A percentile compares a stretch with the other conserved stretches of the same genome.
Conservation (phyloP, 2,329 filamentous ascomycete species). For the Trichoderma sp. region DNA sequence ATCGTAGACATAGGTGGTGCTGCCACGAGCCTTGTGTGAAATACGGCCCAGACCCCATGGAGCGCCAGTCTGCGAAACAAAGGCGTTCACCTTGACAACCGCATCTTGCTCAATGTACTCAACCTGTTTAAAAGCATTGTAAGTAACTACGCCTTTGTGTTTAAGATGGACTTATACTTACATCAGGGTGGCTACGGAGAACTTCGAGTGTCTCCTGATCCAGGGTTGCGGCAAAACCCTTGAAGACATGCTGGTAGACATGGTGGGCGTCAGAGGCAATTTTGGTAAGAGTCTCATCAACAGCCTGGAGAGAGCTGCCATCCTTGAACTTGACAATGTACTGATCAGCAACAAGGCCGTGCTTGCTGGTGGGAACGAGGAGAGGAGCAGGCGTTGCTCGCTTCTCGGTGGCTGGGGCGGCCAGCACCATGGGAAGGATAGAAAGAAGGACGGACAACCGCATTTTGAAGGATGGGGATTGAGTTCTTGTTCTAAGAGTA, state of each 20-base stretch:
- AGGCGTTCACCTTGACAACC: slow-evolving; percentile 29
- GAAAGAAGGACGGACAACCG: slow-evolving; percentile 29
- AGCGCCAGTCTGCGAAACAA: slow-evolving; percentile 26
- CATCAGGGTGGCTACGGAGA: slow-evolving; percentile 30
- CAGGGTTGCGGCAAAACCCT: slow-evolving; percentile 31
- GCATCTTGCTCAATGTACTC: slow-evolving; percentile 42
- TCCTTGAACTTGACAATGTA: slow-evolving; percentile 37
- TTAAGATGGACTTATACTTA: slow-evolving; percentile 16
- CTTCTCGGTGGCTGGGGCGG: slow-evolving; percentile 26
- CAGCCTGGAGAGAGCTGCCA: slow-evolving; percentile 20
- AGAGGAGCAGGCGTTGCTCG: slow-evolving; percentile 33
- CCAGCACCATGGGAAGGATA: slow-evolving; percentile 29
- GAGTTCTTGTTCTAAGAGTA: not conserved
- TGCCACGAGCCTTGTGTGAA: slow-evolving; percentile 36
- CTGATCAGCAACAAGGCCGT: slow-evolving; percentile 29
- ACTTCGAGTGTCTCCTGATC: slow-evolving; percentile 26
- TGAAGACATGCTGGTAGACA: slow-evolving; percentile 29
- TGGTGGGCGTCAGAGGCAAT: slow-evolving; percentile 29
- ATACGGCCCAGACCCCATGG: slow-evolving; percentile 38
- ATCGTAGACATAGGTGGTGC: slow-evolving; percentile 42
- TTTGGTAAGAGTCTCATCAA: slow-evolving; percentile 23
- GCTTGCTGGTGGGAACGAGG: slow-evolving; percentile 22
- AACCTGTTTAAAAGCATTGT: slow-evolving; percentile 27
- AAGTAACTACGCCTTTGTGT: not conserved
- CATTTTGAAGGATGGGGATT: slow-evolving; percentile 24